A percentile compares a stretch with the other conserved stretches of the same genome.
Evolutionary conservation across 2,329 filamentous ascomycete genomes (phyloP).

Genomic region (Curvularia eragrostidis): DNA sequence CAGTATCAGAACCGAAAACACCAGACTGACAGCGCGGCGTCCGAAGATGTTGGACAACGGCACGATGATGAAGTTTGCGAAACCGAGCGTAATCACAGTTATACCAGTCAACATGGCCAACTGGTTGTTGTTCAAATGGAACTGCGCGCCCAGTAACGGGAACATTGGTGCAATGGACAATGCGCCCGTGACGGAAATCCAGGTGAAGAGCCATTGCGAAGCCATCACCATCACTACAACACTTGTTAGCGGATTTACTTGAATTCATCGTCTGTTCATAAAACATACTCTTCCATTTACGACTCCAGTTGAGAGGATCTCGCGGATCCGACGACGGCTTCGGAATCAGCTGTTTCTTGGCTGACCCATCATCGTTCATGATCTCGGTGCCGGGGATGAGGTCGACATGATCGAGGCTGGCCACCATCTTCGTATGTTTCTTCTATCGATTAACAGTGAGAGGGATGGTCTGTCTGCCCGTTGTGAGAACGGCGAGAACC

Average conservation of each 20-base stretch:
- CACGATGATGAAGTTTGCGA: conserved; percentile 55
- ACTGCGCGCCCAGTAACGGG: conserved; percentile 51
- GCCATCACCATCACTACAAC: conserved; percentile 43
- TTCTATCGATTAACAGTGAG: neutral
- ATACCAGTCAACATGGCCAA: conserved; percentile 52
- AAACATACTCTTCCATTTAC: conserved; percentile 42
- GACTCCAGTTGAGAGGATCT: conserved; percentile 50
- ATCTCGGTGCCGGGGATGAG: conserved; percentile 43
- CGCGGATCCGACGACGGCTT: conserved; percentile 42
- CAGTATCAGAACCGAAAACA: conserved; percentile 51
- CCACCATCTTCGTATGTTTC: conserved; percentile 20
- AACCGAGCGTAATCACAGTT: conserved; percentile 55
- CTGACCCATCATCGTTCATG: conserved; percentile 31
- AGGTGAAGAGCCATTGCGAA: conserved; percentile 52
- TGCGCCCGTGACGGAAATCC: conserved; percentile 53
- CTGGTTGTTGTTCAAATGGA: conserved; percentile 51
- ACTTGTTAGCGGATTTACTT: conserved; percentile 2
- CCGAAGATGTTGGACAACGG: conserved; percentile 55
- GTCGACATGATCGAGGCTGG: conserved; percentile 18
- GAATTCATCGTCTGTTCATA: no score
- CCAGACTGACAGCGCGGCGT: conserved; percentile 50
- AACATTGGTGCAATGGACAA: conserved; percentile 55
- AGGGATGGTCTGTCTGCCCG: neutral
- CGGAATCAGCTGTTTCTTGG: conserved; percentile 37
- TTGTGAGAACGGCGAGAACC: neutral